Evolutionary conservation across 2,329 filamentous ascomycete genomes (phyloP), one percentile per base, ranked within the genome.

Genomic region (Fusarium ramigenum): DNA sequence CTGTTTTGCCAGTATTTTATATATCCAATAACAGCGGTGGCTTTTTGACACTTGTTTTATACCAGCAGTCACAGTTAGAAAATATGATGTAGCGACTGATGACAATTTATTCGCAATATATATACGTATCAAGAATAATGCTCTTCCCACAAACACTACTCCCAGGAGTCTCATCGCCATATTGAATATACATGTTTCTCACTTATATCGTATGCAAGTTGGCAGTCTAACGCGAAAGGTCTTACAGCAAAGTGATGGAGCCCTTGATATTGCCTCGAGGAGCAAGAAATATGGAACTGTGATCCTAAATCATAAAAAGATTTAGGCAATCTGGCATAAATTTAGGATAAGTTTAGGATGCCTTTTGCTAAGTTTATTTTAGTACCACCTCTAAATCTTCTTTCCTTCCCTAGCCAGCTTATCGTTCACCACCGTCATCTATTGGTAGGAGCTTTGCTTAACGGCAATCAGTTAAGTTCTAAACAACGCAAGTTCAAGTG

Each of bases 1-100:
- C 16, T 54, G 43, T 28, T 37, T 39, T 43, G 19, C 40, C 49
- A 42, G 9, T 47, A 37, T 39, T 49, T 57, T 52, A 66, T 58
- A 58, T 58, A 61, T 60, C 70, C 66, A 54, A 47, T 44, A 50
- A 32, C 6, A 57, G 37, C 40, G 43, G 21, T 44, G 11, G 28
- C 15, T 36, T 30, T 36, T 66, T 18, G 30, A 25, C 37, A 19
- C 15, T 39, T 50, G 6, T 34, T 53, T 44, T 49, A 54, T 63
- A 53, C 59, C 42, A 47, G 14, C 19, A 21, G 19, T 36, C 16
- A 23, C 46, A 36, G 12, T 44, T 32, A 32, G 32, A 53, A 40
- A 36, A 43, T 5, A 44, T 2, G 28, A 12, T 36, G 39, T 19
- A 19, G n/a, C 2, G 4, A 52, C n/a, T 52, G 6, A 46, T 44